Conservation (phyloP, 179 eudicot species). For the Beta macrorhiza region DNA sequence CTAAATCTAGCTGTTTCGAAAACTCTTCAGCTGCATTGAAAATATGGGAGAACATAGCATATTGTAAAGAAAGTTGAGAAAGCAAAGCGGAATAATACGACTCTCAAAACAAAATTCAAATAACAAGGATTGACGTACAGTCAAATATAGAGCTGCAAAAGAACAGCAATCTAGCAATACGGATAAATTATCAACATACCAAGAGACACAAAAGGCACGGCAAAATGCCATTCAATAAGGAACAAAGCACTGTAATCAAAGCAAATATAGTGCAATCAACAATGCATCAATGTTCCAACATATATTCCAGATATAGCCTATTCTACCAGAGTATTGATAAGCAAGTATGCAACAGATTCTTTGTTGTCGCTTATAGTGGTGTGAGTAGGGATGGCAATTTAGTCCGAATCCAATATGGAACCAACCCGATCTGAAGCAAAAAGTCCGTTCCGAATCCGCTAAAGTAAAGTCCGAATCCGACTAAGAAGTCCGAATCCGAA, state of each 20-base stretch:
- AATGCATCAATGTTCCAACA: neutral
- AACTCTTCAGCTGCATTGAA: constrained; percentile 68
- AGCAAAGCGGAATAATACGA: neutral
- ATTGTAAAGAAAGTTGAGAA: constrained; percentile 9
- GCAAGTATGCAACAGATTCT: no score
- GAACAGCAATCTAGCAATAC: neutral
- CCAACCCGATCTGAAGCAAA: no score
- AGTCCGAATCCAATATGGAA: no score
- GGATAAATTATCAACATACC: no score
- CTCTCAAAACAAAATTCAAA: neutral
- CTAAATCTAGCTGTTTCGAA: constrained; percentile 74
- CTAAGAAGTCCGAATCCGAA: no score
- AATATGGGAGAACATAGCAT: constrained; percentile 7
- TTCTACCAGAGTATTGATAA: no score
- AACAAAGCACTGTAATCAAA: neutral
- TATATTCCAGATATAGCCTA: no score
- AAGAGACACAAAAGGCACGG: neutral
- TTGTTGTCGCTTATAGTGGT: no score
- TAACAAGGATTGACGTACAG: neutral
- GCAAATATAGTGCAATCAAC: neutral
- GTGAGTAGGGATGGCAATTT: no score
- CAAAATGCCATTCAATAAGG: neutral
- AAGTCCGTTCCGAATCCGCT: no score
- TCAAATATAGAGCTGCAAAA: neutral
- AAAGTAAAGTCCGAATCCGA: no score